These are phyloP conservation scores for Mortierella antarctica DNA, from an alignment of 192 early-diverging fungal species.

Conservation along the genomic window DNA sequence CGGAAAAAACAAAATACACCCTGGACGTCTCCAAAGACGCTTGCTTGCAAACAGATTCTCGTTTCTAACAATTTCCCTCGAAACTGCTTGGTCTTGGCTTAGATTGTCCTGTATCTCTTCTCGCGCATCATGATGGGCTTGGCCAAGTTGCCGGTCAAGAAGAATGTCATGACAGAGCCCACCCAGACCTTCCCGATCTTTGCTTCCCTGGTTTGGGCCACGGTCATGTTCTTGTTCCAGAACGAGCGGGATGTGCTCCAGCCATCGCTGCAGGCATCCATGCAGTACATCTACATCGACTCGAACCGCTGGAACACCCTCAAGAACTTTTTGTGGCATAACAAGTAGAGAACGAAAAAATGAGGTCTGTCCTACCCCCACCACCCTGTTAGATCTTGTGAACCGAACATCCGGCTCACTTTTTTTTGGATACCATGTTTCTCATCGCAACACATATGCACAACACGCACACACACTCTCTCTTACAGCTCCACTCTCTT, in stretches of 20 bases:
- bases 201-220: constrained; percentile 93
- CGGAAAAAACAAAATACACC: not conserved
- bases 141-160: constrained; percentile 83
- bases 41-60: not conserved
- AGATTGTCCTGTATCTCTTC: constrained; percentile 96
- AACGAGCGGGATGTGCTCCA: constrained; percentile 90
- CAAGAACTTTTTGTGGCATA: constrained; percentile 84
- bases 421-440: not conserved
- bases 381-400: too few species aligned
- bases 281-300: constrained; percentile 96
- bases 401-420: not conserved
- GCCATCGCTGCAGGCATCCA: constrained; percentile 90
- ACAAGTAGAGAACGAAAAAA: constrained; percentile 65
- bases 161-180: constrained; percentile 76
- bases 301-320: constrained; percentile 83
- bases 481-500: too few species aligned
- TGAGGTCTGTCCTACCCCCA: not conserved
- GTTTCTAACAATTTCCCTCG: not conserved
- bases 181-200: constrained; percentile 88
- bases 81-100: not conserved
- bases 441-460: too few species aligned
- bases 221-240: constrained; percentile 96
- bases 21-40: not conserved
- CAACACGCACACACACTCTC: too few species aligned
- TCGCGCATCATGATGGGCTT: constrained; percentile 90